These are phyloP conservation scores for Trematosphaeria pertusa DNA, from an alignment of 2,329 filamentous ascomycete species.

Conservation along the genomic window DNA sequence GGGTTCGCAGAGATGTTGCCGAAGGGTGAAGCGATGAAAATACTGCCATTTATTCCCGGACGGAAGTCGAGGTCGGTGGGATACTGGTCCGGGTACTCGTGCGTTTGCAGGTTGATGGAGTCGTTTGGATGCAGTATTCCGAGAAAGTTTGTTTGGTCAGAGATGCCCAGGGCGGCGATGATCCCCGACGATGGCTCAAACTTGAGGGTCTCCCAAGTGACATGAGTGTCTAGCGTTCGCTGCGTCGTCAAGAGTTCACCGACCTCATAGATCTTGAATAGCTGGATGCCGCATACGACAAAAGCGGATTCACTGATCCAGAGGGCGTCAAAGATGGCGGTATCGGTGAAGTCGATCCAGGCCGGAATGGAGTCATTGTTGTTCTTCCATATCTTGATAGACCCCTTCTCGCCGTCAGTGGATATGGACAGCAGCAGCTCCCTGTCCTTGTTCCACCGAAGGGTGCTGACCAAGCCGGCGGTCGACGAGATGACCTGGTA, in stretches of 20 bases:
- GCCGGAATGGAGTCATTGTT: constrained; percentile 46
- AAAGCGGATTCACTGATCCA: constrained; percentile 54
- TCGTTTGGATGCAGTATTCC: constrained; percentile 45
- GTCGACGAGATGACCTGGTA: constrained; percentile 45
- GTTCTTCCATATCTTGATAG: constrained; percentile 49
- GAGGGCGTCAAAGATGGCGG: constrained; percentile 51
- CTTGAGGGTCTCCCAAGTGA: constrained; percentile 48
- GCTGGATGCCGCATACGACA: constrained; percentile 51
- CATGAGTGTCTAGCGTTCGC: constrained; percentile 39
- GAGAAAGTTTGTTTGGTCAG: constrained; percentile 36
- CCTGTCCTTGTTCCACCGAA: constrained; percentile 44
- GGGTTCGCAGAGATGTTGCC: constrained; percentile 23
- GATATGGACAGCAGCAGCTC: constrained; percentile 47
- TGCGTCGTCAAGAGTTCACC: constrained; percentile 33
- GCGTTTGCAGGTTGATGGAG: constrained; percentile 39
- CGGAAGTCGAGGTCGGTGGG: constrained; percentile 53
- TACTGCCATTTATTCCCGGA: constrained; percentile 22
- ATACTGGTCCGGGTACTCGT: constrained; percentile 42
- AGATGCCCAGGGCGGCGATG: constrained; percentile 42
- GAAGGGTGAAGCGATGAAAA: constrained; percentile 22
- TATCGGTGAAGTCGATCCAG: constrained; percentile 51
- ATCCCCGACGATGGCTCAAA: constrained; percentile 51
- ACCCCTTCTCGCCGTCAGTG: constrained; percentile 47
- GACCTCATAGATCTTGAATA: constrained; percentile 49
- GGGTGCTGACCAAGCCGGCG: constrained; percentile 45